Base-by-base conservation (phyloP, 2,329 filamentous ascomycete species). In the Nectriaceae sp. region DNA sequence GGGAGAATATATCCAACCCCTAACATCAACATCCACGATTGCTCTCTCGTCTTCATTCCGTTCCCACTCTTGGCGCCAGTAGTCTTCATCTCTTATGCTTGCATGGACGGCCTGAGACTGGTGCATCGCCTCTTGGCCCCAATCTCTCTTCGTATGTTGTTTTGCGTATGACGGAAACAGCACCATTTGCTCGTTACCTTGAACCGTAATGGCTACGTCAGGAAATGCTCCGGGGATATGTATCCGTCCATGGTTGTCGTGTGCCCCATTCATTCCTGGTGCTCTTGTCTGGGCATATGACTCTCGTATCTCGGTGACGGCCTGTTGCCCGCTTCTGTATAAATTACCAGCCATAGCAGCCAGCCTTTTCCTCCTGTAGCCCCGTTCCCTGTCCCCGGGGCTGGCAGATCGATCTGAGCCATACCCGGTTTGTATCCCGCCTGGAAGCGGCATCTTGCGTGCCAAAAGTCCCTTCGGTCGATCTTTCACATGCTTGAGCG, bases 81-180 rank as follows among this genome's bases (percentile, higher is more conserved):
- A 92, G 33, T 90, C 85, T 38, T 84, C 80, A 54, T 90, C 84
- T 38, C 75, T 78, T 24, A 80, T 73, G 2, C 71, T 70, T 20
- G 71, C 69, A 62, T 55, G 63, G 59, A 64, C 70, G 37, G 54
- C 66, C 24, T 54, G 59, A 33, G 57, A 53, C 22, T 62, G 56
- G 45, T 65, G 66, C 20, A 59, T 52, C 20, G 61, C 48, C 24
- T 55, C 52, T 16, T 69, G 61, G n/a, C 55, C 59, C 57, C 69
- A 70, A n/a, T 68, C 68, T 54, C 69, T 66, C 65, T 71, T 86
- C 26, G 81, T 69, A 66, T 95, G 87, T 52, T 78, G 79, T 64
- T 92, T 85, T 8, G 90, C 90, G 66, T 99, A 99, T 44, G 90
- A 97, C 0, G 94, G 94, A 59, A 99, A 99, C 20, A 99, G 68